Conservation (phyloP, 2,329 filamentous ascomycete species). For the Penicillium freii region DNA sequence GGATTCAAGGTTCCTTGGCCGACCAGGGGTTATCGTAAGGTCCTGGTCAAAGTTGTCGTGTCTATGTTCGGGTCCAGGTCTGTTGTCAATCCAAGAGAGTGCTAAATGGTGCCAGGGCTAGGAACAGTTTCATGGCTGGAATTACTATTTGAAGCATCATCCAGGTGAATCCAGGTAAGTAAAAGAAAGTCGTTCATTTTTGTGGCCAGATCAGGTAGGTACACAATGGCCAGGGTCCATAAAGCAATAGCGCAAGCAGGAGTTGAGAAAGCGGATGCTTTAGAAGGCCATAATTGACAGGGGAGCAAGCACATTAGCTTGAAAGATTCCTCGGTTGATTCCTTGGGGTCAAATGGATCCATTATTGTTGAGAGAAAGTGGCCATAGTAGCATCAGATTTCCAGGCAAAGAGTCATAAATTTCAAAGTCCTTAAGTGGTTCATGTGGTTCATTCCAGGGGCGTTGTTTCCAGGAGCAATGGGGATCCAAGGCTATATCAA, state of each 20-base stretch:
- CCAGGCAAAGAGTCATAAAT: constrained; percentile 16
- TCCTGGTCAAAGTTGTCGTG: constrained; percentile 11
- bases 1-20: constrained; percentile 7
- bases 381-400: constrained; percentile 12
- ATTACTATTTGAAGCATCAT: constrained; percentile 10
- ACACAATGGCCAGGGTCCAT: constrained; percentile 13
- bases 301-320: constrained; percentile 23
- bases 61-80: constrained; percentile 7
- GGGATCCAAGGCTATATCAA: constrained; percentile 13
- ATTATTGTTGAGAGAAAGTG: constrained; percentile 8
- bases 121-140: constrained; percentile 1
- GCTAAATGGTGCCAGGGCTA: background rate
- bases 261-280: constrained; percentile 16
- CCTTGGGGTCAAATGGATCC: constrained; percentile 12
- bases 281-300: constrained; percentile 9
- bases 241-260: constrained; percentile 15
- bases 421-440: constrained; percentile 8
- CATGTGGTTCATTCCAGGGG: constrained; percentile 13
- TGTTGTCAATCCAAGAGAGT: constrained; percentile 5
- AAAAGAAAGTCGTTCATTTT: constrained; percentile 4
- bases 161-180: constrained; percentile 12
- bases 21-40: background rate
- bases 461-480: constrained; percentile 4
- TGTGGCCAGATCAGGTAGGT: constrained; percentile 1
- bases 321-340: constrained; percentile 9